A percentile compares a stretch with the other conserved stretches of the same genome.
Evolutionary conservation across 116 monocot genomes (phyloP).

Genomic region (Thalassia testudinum): DNA sequence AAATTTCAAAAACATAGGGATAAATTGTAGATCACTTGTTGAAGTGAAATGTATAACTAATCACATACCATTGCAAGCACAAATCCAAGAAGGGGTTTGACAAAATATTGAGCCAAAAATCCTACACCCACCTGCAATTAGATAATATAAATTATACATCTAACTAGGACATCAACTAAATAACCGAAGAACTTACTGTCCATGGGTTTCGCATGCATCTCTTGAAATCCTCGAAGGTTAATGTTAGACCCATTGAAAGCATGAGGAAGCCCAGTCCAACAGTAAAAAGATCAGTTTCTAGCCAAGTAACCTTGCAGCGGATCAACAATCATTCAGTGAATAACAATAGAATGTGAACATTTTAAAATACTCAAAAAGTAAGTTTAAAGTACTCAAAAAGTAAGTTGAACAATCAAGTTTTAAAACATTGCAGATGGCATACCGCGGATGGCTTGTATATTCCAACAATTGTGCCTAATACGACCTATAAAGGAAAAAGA

Average conservation of each 20-base stretch:
- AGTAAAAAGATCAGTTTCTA: conserved; percentile 95
- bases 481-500: conserved; percentile 78
- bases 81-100: conserved; percentile 86
- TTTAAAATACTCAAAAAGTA: not conserved
- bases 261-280: conserved; percentile 92
- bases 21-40: no score
- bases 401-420: not conserved
- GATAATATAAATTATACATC: not conserved
- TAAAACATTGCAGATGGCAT: conserved; percentile 6
- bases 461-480: conserved; percentile 74
- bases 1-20: no score
- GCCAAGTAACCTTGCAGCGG: conserved; percentile 98
- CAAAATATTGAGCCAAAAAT: conserved; percentile 84
- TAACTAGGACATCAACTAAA: not conserved
- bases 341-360: no score
- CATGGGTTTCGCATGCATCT: conserved; percentile 95
- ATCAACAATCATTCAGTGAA: no score
- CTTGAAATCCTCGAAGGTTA: conserved; percentile 97
- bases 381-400: no score
- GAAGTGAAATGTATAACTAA: no score
- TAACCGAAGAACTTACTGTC: conserved; percentile 46
- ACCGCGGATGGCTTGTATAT: conserved; percentile 89
- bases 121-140: conserved; percentile 79
- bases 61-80: conserved; percentile 61
- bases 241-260: conserved; percentile 94